A percentile compares a stretch with the other conserved stretches of the same genome.
phyloP scores from a whole-genome alignment of 2,329 filamentous ascomycete genomes.

The Septoria linicola region DNA sequence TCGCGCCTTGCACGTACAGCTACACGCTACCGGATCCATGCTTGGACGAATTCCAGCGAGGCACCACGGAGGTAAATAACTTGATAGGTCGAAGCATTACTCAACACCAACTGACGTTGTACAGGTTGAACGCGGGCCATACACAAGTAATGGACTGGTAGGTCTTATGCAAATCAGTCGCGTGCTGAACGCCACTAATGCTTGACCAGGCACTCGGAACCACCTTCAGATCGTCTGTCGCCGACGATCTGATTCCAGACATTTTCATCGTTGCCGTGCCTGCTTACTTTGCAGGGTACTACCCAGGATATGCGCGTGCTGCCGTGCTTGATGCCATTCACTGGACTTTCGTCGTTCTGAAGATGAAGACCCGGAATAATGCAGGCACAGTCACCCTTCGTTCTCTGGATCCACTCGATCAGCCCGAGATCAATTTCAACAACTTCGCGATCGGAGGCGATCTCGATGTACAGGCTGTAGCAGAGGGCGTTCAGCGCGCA shows the following conservation, averaged over 20 bases:
- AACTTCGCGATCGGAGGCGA: constrained; percentile 51
- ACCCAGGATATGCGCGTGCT: constrained; percentile 46
- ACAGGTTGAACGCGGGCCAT: constrained; percentile 40
- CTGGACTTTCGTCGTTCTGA: constrained; percentile 55
- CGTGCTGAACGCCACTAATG: constrained; percentile 26
- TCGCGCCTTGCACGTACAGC: constrained; percentile 29
- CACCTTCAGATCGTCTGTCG: constrained; percentile 13
- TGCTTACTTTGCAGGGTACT: constrained; percentile 56
- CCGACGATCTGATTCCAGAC: constrained; percentile 38
- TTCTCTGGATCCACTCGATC: constrained; percentile 62
- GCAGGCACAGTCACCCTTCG: constrained; percentile 61
- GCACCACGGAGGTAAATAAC: constrained; percentile 27
- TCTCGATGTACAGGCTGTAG: constrained; percentile 44
- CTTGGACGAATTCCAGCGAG: constrained; percentile 38
- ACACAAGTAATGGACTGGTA: constrained; percentile 53
- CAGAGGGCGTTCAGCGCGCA: constrained; percentile 56
- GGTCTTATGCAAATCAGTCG: constrained; percentile 44
- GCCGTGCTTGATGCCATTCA: constrained; percentile 48
- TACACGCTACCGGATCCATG: constrained; percentile 42
- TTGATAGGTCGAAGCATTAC: not conserved
- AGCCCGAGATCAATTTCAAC: constrained; percentile 62
- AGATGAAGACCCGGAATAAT: constrained; percentile 62
- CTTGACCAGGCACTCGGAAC: constrained; percentile 10
- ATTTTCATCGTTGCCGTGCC: constrained; percentile 57
- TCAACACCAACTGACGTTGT: not conserved